phyloP scores from a whole-genome alignment of 257 asterid genomes.

The Prunella vulgaris region DNA sequence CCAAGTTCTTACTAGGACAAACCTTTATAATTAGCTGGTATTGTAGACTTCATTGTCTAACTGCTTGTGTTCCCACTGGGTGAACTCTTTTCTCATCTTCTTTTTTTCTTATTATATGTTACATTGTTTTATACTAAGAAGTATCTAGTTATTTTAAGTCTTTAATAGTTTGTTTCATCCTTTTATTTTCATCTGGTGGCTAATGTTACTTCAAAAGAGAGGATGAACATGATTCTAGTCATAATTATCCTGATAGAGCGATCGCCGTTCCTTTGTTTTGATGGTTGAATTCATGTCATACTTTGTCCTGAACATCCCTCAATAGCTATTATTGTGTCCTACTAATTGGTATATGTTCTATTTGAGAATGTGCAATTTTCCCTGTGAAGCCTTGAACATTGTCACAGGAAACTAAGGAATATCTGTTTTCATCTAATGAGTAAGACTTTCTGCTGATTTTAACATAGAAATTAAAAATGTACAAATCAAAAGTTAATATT shows the following conservation, averaged over 20 bases:
- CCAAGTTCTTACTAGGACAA: background rate
- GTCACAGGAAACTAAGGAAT: background rate
- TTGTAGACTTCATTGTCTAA: background rate
- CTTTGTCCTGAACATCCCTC: background rate
- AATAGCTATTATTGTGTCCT: background rate
- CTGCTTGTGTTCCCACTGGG: background rate
- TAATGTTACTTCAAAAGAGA: background rate
- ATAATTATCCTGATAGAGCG: conserved; percentile 49
- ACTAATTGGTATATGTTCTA: background rate
- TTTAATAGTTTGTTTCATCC: background rate
- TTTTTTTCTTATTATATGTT: background rate
- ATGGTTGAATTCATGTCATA: background rate
- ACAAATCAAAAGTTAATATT: background rate
- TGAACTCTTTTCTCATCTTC: background rate
- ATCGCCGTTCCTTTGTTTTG: conserved; percentile 1
- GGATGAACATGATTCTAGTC: conserved; percentile 28
- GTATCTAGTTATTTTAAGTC: background rate
- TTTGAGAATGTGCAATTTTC: background rate
- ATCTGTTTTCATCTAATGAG: background rate
- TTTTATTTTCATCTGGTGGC: background rate
- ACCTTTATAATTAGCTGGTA: background rate
- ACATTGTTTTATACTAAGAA: background rate
- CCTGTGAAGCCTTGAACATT: background rate
- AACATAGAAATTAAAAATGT: background rate
- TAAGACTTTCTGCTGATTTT: background rate